phyloP scores from a whole-genome alignment of 495 filamentous ascomycete genomes.

The Xylaria palmicola region DNA sequence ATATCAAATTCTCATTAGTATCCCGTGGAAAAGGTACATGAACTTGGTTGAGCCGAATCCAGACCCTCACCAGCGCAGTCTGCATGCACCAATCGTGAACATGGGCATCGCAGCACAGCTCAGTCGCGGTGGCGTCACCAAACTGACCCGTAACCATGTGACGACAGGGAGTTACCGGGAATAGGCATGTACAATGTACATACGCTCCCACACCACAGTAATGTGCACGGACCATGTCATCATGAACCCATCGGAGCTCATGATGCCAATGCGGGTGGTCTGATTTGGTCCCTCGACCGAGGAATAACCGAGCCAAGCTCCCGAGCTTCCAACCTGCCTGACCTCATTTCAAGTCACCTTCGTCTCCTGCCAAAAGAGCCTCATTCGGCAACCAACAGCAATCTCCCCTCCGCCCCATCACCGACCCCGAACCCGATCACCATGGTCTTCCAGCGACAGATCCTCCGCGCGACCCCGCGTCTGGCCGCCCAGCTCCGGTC shows the following conservation, averaged over 20 bases:
- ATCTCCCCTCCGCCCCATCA: constrained; percentile 24
- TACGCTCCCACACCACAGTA: too few species aligned
- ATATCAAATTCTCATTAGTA: too few species aligned
- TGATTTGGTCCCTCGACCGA: constrained; percentile 19
- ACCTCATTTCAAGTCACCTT: constrained; percentile 27
- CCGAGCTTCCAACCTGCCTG: constrained; percentile 27
- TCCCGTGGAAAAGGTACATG: not conserved
- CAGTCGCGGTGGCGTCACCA: constrained; percentile 31
- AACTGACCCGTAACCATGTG: constrained; percentile 33
- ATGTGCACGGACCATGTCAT: constrained; percentile 9
- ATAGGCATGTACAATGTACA: too few species aligned
- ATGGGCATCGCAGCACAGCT: too few species aligned
- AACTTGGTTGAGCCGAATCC: not conserved
- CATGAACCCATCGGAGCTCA: not conserved
- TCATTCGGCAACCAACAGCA: constrained; percentile 18
- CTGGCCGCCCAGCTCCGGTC: constrained; percentile 54
- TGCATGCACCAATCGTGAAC: not conserved
- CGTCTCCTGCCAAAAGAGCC: constrained; percentile 22
- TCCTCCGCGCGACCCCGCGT: constrained; percentile 60
- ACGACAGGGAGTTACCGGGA: too few species aligned
- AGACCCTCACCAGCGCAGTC: not conserved
- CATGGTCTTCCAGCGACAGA: constrained; percentile 64
- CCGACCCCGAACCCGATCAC: constrained; percentile 20
- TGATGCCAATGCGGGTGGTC: constrained; percentile 1
- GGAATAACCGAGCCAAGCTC: constrained; percentile 30